A percentile compares a stretch with the other conserved stretches of the same genome.
These are phyloP conservation scores for Penicillium verhagenii DNA, from an alignment of 495 filamentous ascomycete species.

Conservation along the genomic window DNA sequence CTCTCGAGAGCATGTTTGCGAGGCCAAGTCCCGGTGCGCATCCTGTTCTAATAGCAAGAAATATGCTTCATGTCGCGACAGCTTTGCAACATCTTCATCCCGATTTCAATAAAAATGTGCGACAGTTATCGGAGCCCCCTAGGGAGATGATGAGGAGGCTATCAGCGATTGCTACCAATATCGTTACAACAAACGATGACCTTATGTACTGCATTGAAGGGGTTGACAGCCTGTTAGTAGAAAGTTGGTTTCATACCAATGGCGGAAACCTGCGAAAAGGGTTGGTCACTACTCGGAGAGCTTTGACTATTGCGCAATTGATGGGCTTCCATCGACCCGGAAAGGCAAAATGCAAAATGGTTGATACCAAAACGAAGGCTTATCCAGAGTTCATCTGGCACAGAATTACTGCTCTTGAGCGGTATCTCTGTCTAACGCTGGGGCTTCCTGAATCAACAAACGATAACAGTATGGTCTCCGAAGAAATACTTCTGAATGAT, in stretches of 20 bases:
- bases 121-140: slow-evolving; percentile 13
- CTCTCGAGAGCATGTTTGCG: slow-evolving; percentile 5
- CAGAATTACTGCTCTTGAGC: slow-evolving; percentile 35
- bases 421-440: slow-evolving; percentile 45
- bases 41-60: slow-evolving; percentile 22
- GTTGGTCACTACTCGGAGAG: slow-evolving; percentile 41
- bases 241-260: slow-evolving; percentile 41
- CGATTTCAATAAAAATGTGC: slow-evolving; percentile 4
- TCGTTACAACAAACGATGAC: slow-evolving; percentile 19
- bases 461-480: slow-evolving; percentile 32
- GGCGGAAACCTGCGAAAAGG: slow-evolving; percentile 43
- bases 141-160: slow-evolving; percentile 13
- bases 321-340: slow-evolving; percentile 43
- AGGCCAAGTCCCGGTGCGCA: slow-evolving; percentile 14
- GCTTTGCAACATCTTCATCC: slow-evolving; percentile 22
- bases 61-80: slow-evolving; percentile 17
- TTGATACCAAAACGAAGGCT: slow-evolving; percentile 16
- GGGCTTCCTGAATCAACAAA: slow-evolving; percentile 44
- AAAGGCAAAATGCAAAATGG: slow-evolving; percentile 14
- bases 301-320: slow-evolving; percentile 41
- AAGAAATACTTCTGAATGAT: slow-evolving; percentile 5
- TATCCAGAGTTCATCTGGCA: slow-evolving; percentile 27
- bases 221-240: slow-evolving; percentile 44
- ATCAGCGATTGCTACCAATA: slow-evolving; percentile 10
- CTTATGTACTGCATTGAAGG: slow-evolving; percentile 31